Conservation (phyloP, 148 eudicot genomes). For the Drosera capensis region DNA sequence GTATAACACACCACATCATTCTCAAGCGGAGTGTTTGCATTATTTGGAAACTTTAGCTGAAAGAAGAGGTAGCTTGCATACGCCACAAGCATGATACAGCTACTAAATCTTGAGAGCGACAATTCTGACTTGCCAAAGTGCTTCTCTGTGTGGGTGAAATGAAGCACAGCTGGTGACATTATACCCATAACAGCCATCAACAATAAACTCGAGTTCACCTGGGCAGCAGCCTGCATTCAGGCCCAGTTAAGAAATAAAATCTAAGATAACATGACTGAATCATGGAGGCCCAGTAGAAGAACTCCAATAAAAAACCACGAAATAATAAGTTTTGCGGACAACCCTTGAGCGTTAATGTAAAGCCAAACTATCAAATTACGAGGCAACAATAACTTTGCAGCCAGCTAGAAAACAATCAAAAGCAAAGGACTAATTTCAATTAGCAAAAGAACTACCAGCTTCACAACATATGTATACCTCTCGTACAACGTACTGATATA, state of each 20-base stretch:
- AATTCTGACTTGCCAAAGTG: conserved; percentile 84
- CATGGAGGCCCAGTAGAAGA: not conserved
- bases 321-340: too few relatives aligned
- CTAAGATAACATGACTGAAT: not conserved
- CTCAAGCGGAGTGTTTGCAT: conserved; percentile 35
- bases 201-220: conserved; percentile 70
- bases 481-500: too few relatives aligned
- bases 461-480: too few relatives aligned
- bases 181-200: conserved; percentile 99
- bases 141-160: conserved; percentile 77
- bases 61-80: conserved; percentile 86
- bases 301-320: not conserved
- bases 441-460: too few relatives aligned
- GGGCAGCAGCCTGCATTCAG: conserved; percentile 57
- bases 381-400: too few relatives aligned
- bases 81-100: conserved; percentile 86
- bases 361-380: too few relatives aligned
- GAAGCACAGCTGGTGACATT: conserved; percentile 86
- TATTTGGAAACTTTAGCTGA: conserved; percentile 58
- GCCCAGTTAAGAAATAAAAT: conserved; percentile 1
- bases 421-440: too few relatives aligned
- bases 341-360: too few relatives aligned
- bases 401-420: too few relatives aligned
- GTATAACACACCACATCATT: conserved; percentile 39
- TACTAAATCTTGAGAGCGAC: conserved; percentile 88